phyloP scores from a whole-genome alignment of 768 basidiomycete species.

The Naganishia friedmannii region DNA sequence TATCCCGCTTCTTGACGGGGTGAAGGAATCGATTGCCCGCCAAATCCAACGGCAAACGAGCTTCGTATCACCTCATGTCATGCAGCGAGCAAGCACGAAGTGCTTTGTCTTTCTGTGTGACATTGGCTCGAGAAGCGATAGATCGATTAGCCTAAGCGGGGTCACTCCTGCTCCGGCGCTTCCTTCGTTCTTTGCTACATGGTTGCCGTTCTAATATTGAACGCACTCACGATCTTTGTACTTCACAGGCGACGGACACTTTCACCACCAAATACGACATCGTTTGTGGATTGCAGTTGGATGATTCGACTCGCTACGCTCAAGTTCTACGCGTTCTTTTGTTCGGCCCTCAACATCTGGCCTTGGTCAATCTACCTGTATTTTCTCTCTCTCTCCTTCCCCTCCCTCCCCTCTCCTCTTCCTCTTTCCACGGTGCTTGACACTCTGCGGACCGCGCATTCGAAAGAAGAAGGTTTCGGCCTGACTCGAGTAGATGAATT shows the following conservation, averaged over 20 bases:
- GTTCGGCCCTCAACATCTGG: background rate
- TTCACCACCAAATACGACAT: background rate
- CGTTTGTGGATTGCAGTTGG: background rate
- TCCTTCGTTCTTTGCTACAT: constrained; percentile 50
- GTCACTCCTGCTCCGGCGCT: constrained; percentile 19
- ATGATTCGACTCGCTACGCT: background rate
- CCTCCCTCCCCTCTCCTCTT: constrained; percentile 3
- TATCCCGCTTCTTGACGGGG: constrained; percentile 35
- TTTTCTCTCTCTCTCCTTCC: background rate
- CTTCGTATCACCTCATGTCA: constrained; percentile 28
- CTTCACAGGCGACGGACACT: constrained; percentile 52
- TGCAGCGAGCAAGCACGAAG: constrained; percentile 33
- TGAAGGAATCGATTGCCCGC: constrained; percentile 31
- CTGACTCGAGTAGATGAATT: constrained; percentile 27
- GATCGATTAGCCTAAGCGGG: constrained; percentile 19
- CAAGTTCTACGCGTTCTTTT: constrained; percentile 13
- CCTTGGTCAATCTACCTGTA: background rate
- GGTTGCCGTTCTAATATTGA: constrained; percentile 31
- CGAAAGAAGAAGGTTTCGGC: constrained; percentile 54
- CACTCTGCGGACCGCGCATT: constrained; percentile 72
- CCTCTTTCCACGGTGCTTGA: constrained; percentile 66
- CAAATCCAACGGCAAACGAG: constrained; percentile 39
- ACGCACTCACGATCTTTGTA: constrained; percentile 35
- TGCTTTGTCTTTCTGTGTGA: constrained; percentile 8
- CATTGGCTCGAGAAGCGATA: constrained; percentile 26